A percentile compares a stretch with the other conserved stretches of the same genome.
Evolutionary conservation across 805 yeast genomes (phyloP).

Genomic region (Metschnikowia corniflorae): DNA sequence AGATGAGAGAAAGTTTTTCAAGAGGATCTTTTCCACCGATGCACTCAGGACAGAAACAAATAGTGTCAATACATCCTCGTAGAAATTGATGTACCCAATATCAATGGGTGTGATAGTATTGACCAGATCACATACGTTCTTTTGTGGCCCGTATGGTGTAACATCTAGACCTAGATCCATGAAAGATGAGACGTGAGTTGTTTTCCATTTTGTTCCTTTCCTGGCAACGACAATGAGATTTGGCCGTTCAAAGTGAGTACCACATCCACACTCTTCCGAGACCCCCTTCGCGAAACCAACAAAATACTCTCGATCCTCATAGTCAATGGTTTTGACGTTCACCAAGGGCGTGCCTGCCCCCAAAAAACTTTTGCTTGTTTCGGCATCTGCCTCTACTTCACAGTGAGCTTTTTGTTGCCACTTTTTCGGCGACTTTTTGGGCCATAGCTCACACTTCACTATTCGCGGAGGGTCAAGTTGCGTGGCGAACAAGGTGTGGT

Average conservation of each 20-base stretch:
- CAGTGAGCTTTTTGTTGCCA: constrained; percentile 19
- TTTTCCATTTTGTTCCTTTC: constrained; percentile 19
- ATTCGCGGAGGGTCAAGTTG: constrained; percentile 31
- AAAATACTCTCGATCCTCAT: constrained; percentile 37
- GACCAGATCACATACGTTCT: constrained; percentile 27
- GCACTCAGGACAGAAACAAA: constrained; percentile 35
- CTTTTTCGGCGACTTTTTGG: too few relatives aligned
- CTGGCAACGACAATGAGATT: constrained; percentile 35
- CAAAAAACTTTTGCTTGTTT: constrained; percentile 7
- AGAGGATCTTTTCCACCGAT: constrained; percentile 32
- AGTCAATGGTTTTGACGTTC: constrained; percentile 4
- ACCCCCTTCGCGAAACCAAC: constrained; percentile 46
- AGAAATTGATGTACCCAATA: constrained; percentile 39
- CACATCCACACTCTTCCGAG: constrained; percentile 42
- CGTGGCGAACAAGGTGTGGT: constrained; percentile 27
- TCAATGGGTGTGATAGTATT: constrained; percentile 46
- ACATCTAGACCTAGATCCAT: constrained; percentile 32
- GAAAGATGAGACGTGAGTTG: constrained; percentile 31
- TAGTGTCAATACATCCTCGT: constrained; percentile 28
- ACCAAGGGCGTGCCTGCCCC: constrained; percentile 24
- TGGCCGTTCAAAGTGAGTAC: constrained; percentile 42
- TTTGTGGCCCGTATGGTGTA: constrained; percentile 26
- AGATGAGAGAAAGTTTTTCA: too few relatives aligned
- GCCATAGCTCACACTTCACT: constrained; percentile 27
- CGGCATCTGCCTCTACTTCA: constrained; percentile 18